These are phyloP conservation scores for Vitis riparia DNA, from an alignment of 164 flowering plant species.

Conservation along the genomic window DNA sequence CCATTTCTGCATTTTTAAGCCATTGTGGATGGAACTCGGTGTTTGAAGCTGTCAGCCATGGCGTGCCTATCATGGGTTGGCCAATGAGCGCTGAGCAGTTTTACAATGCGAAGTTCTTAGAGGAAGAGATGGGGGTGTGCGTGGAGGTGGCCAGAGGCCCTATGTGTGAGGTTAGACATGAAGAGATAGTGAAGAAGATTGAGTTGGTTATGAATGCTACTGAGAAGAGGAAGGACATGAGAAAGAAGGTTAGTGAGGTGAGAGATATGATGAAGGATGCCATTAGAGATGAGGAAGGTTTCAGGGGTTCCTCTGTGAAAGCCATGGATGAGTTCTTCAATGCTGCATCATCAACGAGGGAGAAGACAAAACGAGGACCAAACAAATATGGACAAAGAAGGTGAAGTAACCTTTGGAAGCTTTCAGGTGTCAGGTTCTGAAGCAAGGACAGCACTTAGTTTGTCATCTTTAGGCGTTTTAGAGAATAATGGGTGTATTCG, in stretches of 20 bases:
- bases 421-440: too few species aligned
- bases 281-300: conserved; percentile 3
- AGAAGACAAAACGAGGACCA: neutral
- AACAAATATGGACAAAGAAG: neutral
- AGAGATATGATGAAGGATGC: conserved; percentile 35
- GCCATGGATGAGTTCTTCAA: conserved; percentile 25
- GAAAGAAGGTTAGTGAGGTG: conserved; percentile 29
- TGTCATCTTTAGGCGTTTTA: too few species aligned
- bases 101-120: conserved; percentile 43
- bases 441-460: too few species aligned
- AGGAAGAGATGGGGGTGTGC: conserved; percentile 46
- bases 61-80: conserved; percentile 58
- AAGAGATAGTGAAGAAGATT: conserved; percentile 37
- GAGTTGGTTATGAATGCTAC: conserved; percentile 40
- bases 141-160: conserved; percentile 60
- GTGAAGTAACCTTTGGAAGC: too few species aligned
- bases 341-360: conserved; percentile 10
- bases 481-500: too few species aligned
- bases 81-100: conserved; percentile 58
- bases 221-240: conserved; percentile 35
- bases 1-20: conserved; percentile 35
- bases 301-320: conserved; percentile 24
- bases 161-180: conserved; percentile 29
- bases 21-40: conserved; percentile 71
- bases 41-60: conserved; percentile 42